Conservation (phyloP, 2,329 filamentous ascomycete genomes). For the Dactylonectria macrodidyma region DNA sequence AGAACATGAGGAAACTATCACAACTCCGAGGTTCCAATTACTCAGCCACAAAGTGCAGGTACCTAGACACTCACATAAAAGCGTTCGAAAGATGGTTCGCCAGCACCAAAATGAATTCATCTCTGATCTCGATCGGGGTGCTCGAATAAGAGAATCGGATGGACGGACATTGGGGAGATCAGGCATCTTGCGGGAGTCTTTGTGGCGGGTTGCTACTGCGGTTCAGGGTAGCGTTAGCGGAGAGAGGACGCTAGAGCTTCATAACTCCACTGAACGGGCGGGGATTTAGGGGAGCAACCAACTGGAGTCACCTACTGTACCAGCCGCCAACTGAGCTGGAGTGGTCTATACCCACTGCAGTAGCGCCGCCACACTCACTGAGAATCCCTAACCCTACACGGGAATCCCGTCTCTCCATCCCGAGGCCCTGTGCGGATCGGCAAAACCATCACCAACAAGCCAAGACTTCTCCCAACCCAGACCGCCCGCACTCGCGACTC, state of each 20-base stretch:
- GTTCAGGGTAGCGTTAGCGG: not conserved
- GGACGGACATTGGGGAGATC: not conserved
- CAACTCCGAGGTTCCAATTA: not conserved
- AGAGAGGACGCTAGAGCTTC: not conserved
- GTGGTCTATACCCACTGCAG: not conserved
- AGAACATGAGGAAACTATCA: not conserved
- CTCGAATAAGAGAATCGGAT: not conserved
- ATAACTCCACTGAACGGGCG: not conserved
- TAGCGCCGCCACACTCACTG: slow-evolving; percentile 3
- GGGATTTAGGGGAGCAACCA: not conserved
- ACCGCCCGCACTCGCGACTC: slow-evolving; percentile 20
- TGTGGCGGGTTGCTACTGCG: not conserved
- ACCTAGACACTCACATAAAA: not conserved
- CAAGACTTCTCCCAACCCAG: slow-evolving; percentile 19
- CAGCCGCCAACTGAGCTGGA: no score
- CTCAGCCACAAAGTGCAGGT: not conserved
- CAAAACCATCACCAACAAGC: slow-evolving; percentile 22
- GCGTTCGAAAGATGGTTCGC: not conserved
- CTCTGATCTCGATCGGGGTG: not conserved
- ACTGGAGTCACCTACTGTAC: not conserved
- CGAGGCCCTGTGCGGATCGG: slow-evolving; percentile 1
- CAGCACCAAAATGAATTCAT: not conserved
- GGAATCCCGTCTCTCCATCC: not conserved
- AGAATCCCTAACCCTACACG: not conserved
- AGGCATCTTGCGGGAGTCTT: not conserved